phyloP scores from a whole-genome alignment of 768 basidiomycete genomes.

The Leccinum incarnatum region DNA sequence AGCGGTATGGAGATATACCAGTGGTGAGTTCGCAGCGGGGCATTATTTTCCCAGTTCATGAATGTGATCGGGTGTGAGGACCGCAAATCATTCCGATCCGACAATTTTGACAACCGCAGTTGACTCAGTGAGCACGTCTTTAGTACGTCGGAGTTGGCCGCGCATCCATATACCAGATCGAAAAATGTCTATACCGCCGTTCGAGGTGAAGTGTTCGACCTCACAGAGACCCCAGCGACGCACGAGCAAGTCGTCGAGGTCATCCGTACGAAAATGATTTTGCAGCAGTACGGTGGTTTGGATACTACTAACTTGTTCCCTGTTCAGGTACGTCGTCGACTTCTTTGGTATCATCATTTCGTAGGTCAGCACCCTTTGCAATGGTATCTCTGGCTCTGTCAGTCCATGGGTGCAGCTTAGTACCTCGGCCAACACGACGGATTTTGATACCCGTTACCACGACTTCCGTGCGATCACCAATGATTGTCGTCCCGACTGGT shows the following conservation, averaged over 20 bases:
- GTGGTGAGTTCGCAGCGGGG: not conserved
- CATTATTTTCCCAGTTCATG: not conserved
- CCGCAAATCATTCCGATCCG: too few species aligned
- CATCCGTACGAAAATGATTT: constrained; percentile 66
- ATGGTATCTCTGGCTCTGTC: constrained; percentile 76
- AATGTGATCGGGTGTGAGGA: not conserved
- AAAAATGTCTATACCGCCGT: not conserved
- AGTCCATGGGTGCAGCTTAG: constrained; percentile 78
- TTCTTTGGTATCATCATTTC: not conserved
- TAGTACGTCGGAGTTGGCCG: not conserved
- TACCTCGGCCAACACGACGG: constrained; percentile 67
- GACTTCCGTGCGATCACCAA: constrained; percentile 90
- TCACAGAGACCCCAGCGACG: constrained; percentile 25
- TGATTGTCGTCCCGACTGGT: constrained; percentile 97
- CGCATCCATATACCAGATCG: not conserved
- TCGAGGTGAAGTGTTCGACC: not conserved
- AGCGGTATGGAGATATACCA: not conserved
- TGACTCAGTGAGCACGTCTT: too few species aligned
- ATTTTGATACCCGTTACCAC: constrained; percentile 80
- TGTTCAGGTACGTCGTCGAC: constrained; percentile 64
- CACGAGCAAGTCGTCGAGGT: constrained; percentile 71
- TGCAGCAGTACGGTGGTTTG: constrained; percentile 82
- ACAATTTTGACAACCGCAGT: too few species aligned
- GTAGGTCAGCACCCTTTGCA: constrained; percentile 89
- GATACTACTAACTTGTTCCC: constrained; percentile 82